phyloP scores from a whole-genome alignment of 2,329 filamentous ascomycete genomes.

The Fusarium protoensiforme region DNA sequence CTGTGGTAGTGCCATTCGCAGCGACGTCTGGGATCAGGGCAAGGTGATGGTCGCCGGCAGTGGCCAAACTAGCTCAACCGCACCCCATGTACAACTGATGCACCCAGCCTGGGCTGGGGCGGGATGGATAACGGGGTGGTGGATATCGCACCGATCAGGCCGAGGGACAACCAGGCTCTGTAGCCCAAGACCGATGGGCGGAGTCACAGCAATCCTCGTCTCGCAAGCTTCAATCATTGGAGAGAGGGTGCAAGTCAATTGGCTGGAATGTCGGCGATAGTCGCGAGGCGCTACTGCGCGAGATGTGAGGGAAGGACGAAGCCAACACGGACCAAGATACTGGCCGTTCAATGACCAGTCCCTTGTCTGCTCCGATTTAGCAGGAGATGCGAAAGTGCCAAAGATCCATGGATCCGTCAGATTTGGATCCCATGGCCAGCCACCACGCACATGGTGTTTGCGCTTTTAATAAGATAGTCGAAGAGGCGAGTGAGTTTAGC shows the following conservation, averaged over 20 bases:
- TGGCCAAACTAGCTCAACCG: conserved; percentile 22
- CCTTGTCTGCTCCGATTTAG: conserved; percentile 17
- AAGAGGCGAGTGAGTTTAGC: conserved; percentile 21
- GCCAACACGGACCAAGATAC: conserved; percentile 25
- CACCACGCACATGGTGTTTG: conserved; percentile 14
- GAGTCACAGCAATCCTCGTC: conserved; percentile 4
- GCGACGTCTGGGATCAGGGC: conserved; percentile 1
- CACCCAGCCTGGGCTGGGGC: conserved; percentile 1
- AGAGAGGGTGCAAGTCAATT: conserved; percentile 11
- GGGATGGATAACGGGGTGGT: conserved; percentile 24
- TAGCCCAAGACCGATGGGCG: background rate
- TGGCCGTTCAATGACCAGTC: conserved; percentile 15
- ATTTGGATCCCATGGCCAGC: conserved; percentile 19
- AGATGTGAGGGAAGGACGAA: conserved; percentile 24
- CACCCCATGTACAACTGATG: conserved; percentile 22
- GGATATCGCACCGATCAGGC: conserved; percentile 23
- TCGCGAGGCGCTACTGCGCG: conserved; percentile 17
- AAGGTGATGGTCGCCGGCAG: conserved; percentile 9
- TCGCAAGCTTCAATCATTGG: conserved; percentile 5
- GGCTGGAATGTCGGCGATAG: conserved; percentile 7
- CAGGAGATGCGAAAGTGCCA: conserved; percentile 5
- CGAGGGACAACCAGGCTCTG: conserved; percentile 12
- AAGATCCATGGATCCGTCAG: conserved; percentile 20
- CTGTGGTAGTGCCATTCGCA: conserved; percentile 7
- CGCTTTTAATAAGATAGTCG: conserved; percentile 13